Conservation (phyloP, 225 moss, liverwort and hornwort genomes). For the Marchantia polymorpha region DNA sequence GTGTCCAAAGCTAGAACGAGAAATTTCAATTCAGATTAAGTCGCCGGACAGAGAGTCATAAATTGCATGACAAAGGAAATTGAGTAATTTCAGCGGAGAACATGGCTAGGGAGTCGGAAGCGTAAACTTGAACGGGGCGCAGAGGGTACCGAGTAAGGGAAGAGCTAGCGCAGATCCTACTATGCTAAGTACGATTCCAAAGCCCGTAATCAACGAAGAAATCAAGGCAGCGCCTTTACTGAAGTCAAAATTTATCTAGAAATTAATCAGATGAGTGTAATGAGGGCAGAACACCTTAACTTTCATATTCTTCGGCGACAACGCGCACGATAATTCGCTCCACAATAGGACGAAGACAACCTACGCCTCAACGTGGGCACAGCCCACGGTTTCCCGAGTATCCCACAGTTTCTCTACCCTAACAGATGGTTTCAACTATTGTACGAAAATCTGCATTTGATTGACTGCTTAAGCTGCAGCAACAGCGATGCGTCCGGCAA, state of each 20-base stretch:
- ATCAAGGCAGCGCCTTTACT: not conserved
- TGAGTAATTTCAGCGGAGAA: no score
- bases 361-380: constrained; percentile 14
- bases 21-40: no score
- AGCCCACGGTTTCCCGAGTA: constrained; percentile 2
- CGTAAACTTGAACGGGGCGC: no score
- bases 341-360: not conserved
- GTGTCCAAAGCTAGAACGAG: no score
- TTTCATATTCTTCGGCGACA: constrained; percentile 5
- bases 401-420: constrained; percentile 1
- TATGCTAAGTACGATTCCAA: no score
- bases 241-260: constrained; percentile 14
- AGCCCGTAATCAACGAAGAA: not conserved
- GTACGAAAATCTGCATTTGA: not conserved
- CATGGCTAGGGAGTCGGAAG: no score
- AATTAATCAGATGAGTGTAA: not conserved
- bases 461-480: constrained; percentile 47
- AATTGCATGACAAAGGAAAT: no score
- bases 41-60: no score
- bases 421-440: not conserved
- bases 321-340: not conserved
- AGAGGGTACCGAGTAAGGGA: no score
- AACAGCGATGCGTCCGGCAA: constrained; percentile 74
- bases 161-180: no score
- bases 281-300: constrained; percentile 15